phyloP scores from a whole-genome alignment of 1,139 yeast species.

The Candida buenavistaensis region DNA sequence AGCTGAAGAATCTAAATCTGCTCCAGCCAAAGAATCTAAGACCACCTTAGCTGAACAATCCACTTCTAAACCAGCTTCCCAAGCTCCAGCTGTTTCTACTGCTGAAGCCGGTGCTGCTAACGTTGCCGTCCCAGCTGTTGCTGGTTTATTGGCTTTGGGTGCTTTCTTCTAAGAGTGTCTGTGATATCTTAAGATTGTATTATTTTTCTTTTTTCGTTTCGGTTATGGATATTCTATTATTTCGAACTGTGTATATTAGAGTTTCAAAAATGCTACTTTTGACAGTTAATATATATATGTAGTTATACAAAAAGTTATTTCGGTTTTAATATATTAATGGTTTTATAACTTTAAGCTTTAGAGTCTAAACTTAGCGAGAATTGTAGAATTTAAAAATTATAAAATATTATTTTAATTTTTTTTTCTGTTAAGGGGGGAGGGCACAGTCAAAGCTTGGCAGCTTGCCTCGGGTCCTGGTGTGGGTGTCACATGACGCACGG shows the following conservation, averaged over 20 bases:
- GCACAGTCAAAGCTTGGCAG: too few relatives aligned
- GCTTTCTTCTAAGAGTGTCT: constrained; percentile 14
- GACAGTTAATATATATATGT: too few relatives aligned
- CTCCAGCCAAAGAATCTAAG: constrained; percentile 11
- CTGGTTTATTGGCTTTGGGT: constrained; percentile 20
- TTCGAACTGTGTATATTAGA: background rate
- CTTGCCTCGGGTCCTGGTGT: too few relatives aligned
- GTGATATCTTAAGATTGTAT: background rate
- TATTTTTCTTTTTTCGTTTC: background rate
- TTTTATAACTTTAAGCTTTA: too few relatives aligned
- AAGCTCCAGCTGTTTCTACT: constrained; percentile 11
- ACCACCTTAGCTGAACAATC: constrained; percentile 8
- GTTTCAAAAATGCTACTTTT: too few relatives aligned
- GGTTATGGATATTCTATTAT: background rate
- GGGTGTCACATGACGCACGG: too few relatives aligned
- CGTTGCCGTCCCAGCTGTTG: constrained; percentile 19
- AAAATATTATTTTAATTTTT: too few relatives aligned
- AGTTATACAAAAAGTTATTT: too few relatives aligned
- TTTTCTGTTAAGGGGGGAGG: too few relatives aligned
- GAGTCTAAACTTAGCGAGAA: too few relatives aligned
- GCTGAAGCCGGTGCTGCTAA: constrained; percentile 16
- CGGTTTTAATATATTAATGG: too few relatives aligned
- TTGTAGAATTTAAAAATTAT: too few relatives aligned
- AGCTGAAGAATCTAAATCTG: constrained; percentile 18
- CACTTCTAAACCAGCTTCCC: constrained; percentile 10